Percentiles rank a stretch among this genome's conserved stretches.
phyloP scores from a whole-genome alignment of 1,284 basidiomycete genomes.

The Uromyces viciae-fabae region DNA sequence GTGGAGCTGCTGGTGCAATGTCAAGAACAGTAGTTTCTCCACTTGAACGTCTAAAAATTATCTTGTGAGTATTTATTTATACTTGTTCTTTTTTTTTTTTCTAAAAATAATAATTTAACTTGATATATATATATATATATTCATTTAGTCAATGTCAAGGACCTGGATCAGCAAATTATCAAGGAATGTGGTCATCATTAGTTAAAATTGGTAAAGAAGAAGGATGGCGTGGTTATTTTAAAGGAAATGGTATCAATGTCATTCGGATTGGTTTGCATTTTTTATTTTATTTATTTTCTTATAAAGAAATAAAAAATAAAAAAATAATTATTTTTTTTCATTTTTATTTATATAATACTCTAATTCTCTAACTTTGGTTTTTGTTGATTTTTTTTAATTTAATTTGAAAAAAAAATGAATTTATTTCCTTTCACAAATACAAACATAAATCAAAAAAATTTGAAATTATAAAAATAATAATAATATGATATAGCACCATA shows the following conservation, averaged over 20 bases:
- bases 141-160: slow-evolving; percentile 41
- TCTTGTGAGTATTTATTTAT: slow-evolving; percentile 64
- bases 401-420: too few species aligned
- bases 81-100: slow-evolving; percentile 47
- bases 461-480: too few species aligned
- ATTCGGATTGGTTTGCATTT: slow-evolving; percentile 71
- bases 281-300: too few species aligned
- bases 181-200: slow-evolving; percentile 44
- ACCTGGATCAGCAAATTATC: slow-evolving; percentile 34
- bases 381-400: neutral
- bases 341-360: too few species aligned
- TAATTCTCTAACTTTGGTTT: neutral
- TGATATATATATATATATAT: neutral
- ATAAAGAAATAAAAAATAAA: neutral
- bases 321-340: too few species aligned
- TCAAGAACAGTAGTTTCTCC: slow-evolving; percentile 88
- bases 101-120: neutral
- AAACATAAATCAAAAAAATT: neutral
- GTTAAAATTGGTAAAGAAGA: slow-evolving; percentile 84
- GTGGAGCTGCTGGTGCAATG: slow-evolving; percentile 62
- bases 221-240: slow-evolving; percentile 85
- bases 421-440: too few species aligned
- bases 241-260: slow-evolving; percentile 81
- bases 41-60: slow-evolving; percentile 87
- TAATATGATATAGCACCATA: slow-evolving; percentile 57